Conservation (phyloP, 345 rosid genomes). For the Dipteronia dyeriana region DNA sequence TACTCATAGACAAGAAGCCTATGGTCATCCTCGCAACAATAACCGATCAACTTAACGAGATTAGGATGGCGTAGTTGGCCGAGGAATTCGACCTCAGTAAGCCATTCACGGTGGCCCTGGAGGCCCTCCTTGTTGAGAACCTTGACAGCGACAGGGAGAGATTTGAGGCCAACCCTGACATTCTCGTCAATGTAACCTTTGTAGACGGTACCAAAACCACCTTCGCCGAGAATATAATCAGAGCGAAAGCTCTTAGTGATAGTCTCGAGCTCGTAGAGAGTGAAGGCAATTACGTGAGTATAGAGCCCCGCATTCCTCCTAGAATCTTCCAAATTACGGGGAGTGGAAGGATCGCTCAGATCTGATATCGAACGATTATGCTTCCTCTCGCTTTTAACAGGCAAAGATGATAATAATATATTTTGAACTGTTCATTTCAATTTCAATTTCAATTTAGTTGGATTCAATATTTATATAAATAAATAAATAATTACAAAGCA, state of each 20-base stretch:
- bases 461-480: too few species aligned
- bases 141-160: slow-evolving; percentile 95
- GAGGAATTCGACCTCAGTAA: slow-evolving; percentile 63
- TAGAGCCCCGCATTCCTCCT: slow-evolving; percentile 68
- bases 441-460: slow-evolving; percentile 27
- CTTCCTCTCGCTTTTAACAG: slow-evolving; percentile 45
- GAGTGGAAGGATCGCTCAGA: slow-evolving; percentile 50
- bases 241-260: slow-evolving; percentile 97
- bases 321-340: slow-evolving; percentile 37
- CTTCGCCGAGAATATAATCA: slow-evolving; percentile 93
- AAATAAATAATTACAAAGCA: too few species aligned
- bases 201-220: slow-evolving; percentile 95
- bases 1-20: slow-evolving; percentile 89
- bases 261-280: slow-evolving; percentile 88
- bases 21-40: slow-evolving; percentile 51
- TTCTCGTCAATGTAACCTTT: slow-evolving; percentile 97
- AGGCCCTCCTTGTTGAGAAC: slow-evolving; percentile 96
- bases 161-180: slow-evolving; percentile 90
- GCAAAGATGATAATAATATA: slow-evolving; percentile 41
- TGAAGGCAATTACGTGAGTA: slow-evolving; percentile 78
- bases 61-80: slow-evolving; percentile 80
- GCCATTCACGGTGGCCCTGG: slow-evolving; percentile 99
- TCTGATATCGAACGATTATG: slow-evolving; percentile 81
- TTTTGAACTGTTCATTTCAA: slow-evolving; percentile 59
- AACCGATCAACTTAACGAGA: background rate